These are phyloP conservation scores for Ceratobasidium sp. DNA, from an alignment of 1,284 basidiomycete genomes.

Conservation along the genomic window DNA sequence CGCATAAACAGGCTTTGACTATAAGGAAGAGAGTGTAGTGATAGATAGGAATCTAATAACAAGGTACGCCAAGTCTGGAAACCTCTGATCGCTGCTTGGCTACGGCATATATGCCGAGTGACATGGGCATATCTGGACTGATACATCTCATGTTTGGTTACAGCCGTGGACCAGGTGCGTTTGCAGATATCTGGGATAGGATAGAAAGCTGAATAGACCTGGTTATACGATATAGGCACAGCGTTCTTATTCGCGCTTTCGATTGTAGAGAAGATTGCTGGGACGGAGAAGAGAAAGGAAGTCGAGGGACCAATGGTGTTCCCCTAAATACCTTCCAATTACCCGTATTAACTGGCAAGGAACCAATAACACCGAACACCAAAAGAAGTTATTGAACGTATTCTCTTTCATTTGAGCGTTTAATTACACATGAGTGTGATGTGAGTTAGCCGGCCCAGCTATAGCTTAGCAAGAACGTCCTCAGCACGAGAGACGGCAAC, in stretches of 20 bases:
- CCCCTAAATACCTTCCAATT: conserved; percentile 57
- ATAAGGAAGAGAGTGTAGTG: conserved; percentile 84
- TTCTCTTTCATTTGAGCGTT: neutral
- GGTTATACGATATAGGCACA: conserved; percentile 68
- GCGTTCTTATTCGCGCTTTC: conserved; percentile 82
- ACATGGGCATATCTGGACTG: neutral
- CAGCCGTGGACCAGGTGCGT: conserved; percentile 82
- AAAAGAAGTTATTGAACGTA: neutral
- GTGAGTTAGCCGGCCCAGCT: conserved; percentile 17
- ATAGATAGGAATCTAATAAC: conserved; percentile 82
- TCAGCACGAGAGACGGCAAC: conserved; percentile 78
- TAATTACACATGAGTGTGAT: neutral
- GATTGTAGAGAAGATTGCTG: conserved; percentile 77
- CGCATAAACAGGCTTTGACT: conserved; percentile 73
- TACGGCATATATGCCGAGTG: neutral
- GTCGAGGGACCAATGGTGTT: conserved; percentile 84
- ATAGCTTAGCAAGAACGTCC: conserved; percentile 71
- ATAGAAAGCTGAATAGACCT: neutral
- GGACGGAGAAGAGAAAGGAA: conserved; percentile 74
- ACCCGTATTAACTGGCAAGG: neutral
- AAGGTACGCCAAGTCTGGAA: conserved; percentile 65
- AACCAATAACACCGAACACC: neutral
- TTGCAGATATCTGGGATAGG: neutral
- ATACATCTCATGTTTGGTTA: conserved; percentile 1
- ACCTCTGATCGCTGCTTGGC: neutral